A percentile compares a stretch with the other conserved stretches of the same genome.
These are phyloP conservation scores for Calycina marina DNA, from an alignment of 2,329 filamentous ascomycete species.

Conservation along the genomic window DNA sequence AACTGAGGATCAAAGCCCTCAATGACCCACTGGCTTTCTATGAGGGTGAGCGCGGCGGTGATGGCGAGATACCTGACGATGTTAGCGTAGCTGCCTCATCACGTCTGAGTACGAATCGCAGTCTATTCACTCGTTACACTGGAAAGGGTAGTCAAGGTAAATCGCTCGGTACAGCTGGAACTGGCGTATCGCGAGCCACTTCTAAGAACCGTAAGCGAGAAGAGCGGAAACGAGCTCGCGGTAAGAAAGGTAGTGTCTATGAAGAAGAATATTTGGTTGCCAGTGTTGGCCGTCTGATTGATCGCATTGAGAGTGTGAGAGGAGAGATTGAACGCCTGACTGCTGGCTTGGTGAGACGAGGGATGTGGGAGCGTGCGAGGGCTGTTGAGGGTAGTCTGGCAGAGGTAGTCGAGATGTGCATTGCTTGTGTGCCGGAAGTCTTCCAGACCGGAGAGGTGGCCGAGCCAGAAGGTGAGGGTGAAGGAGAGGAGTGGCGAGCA, in stretches of 20 bases:
- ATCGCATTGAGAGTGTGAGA: slow-evolving; percentile 60
- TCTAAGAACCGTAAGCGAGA: slow-evolving; percentile 79
- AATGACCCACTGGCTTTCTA: slow-evolving; percentile 83
- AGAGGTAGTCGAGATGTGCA: slow-evolving; percentile 61
- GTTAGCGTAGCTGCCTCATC: slow-evolving; percentile 76
- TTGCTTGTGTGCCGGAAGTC: slow-evolving; percentile 52
- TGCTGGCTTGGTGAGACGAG: slow-evolving; percentile 60
- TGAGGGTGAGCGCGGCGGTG: slow-evolving; percentile 54
- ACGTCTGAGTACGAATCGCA: slow-evolving; percentile 66
- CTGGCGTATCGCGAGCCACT: slow-evolving; percentile 62
- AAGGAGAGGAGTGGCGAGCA: slow-evolving; percentile 15
- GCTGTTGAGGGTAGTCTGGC: slow-evolving; percentile 60
- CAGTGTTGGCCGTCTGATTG: slow-evolving; percentile 68
- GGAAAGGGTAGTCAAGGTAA: slow-evolving; percentile 35
- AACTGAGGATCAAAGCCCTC: slow-evolving; percentile 66
- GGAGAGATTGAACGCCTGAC: slow-evolving; percentile 63
- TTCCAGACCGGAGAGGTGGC: slow-evolving; percentile 31
- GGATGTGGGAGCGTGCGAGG: slow-evolving; percentile 76
- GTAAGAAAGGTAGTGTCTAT: slow-evolving; percentile 94
- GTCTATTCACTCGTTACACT: slow-evolving; percentile 86
- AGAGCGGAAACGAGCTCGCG: slow-evolving; percentile 85
- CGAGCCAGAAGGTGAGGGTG: slow-evolving; percentile 5
- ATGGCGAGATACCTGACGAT: slow-evolving; percentile 73
- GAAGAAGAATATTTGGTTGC: slow-evolving; percentile 96
- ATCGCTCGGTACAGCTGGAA: slow-evolving; percentile 54